Evolutionary conservation across 1,284 basidiomycete genomes (phyloP), one percentile per base, ranked within the genome.

Genomic region (Apiotrichum gamsii): DNA sequence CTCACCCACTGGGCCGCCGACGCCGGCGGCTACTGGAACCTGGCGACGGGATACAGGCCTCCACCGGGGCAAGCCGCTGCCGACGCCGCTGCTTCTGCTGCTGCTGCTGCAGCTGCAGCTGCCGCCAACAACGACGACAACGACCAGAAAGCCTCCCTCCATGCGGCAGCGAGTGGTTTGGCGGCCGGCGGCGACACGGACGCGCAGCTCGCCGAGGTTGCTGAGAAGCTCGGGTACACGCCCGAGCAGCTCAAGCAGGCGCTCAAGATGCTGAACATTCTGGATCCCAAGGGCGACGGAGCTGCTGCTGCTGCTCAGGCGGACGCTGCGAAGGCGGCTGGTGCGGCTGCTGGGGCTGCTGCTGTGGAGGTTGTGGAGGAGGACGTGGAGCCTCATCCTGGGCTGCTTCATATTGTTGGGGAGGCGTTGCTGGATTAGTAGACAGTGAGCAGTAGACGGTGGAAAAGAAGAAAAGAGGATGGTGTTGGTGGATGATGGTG

Each of bases 21-120:
- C 8, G 67, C 58, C 2, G 71, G 71, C 13, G 71, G 71, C 3
- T 73, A 73, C 53, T 72, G 69, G 69, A 64, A 67, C 30, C 57
- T 72, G 33, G 49, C 69, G 48, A 70, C 68, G 3, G 70, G 71
- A 3, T 49, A 52, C 28, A 59, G 64, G 14, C 41, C 48, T 4
- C 58, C 59, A n/a, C 20, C 34, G 10, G 46, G 43, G n/a, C 35
- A 46, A 6, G 51, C 51, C 13, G 44, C 58, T 3, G 60, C 50
- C 4, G 52, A 52, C 14, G 40, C 46, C 4, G 54, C 43, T 6
- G n/a, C n/a, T n/a, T n/a, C n/a, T n/a, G n/a, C n/a, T n/a, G n/a
- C n/a, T n/a, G n/a, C n/a, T n/a, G n/a, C n/a, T n/a, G n/a, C n/a
- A n/a, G n/a, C n/a, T n/a, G n/a, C n/a, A n/a, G n/a, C n/a, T n/a